These are phyloP conservation scores for Gossypium aridum DNA, from an alignment of 441 rosid species.

Conservation along the genomic window DNA sequence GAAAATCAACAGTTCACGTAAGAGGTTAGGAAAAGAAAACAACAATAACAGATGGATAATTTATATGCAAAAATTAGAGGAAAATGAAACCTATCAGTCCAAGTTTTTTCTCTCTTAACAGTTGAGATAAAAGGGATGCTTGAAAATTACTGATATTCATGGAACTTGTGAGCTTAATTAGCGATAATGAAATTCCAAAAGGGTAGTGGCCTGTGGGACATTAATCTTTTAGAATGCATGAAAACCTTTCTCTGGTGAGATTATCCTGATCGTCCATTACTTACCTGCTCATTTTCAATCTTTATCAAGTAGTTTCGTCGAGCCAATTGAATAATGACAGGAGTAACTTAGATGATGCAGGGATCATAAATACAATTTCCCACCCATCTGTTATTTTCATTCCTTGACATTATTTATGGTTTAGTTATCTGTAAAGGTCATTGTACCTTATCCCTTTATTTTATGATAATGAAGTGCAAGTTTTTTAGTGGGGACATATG, in stretches of 20 bases:
- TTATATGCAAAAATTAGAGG: too few species aligned
- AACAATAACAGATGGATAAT: too few species aligned
- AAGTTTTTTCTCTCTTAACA: too few species aligned
- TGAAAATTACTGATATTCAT: neutral
- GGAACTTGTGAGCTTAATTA: neutral
- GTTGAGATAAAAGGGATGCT: neutral
- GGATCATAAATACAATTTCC: slow-evolving; percentile 5
- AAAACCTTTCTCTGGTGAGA: neutral
- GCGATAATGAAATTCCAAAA: neutral
- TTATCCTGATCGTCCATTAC: neutral
- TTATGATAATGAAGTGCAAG: slow-evolving; percentile 1
- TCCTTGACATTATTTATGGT: neutral
- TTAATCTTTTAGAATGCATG: neutral
- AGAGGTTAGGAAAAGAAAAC: too few species aligned
- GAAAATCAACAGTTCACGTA: too few species aligned
- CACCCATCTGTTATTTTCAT: slow-evolving; percentile 14
- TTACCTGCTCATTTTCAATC: neutral
- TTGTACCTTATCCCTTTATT: neutral
- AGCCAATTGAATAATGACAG: slow-evolving; percentile 20
- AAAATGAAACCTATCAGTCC: too few species aligned
- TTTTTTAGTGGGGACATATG: neutral
- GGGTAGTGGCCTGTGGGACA: slow-evolving; percentile 26
- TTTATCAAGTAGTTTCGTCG: slow-evolving; percentile 5
- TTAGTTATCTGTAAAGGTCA: slow-evolving; percentile 16
- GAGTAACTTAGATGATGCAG: neutral